phyloP scores from a whole-genome alignment of 768 basidiomycete species.

The Boletus speciosus region DNA sequence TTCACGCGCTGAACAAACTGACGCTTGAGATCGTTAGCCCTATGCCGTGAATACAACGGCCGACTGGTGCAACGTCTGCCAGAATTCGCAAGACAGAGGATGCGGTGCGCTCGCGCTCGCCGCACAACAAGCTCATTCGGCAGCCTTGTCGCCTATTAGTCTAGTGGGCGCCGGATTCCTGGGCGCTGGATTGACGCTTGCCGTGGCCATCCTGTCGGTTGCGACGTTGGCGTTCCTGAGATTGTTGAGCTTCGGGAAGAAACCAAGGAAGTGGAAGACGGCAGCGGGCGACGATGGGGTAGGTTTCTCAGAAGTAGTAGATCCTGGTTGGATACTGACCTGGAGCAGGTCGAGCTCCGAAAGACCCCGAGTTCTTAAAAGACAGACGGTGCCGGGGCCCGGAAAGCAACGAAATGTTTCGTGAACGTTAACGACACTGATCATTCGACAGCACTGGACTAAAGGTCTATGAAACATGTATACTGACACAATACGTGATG shows the following conservation, averaged over 20 bases:
- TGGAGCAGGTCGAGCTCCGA: conserved; percentile 21
- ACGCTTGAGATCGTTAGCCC: conserved; percentile 33
- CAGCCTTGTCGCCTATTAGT: conserved; percentile 38
- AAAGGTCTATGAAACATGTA: conserved; percentile 15
- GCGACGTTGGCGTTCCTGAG: conserved; percentile 42
- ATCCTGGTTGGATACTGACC: conserved; percentile 1
- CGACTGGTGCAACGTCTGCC: conserved; percentile 59
- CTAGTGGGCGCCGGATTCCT: conserved; percentile 66
- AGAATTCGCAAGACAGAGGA: conserved; percentile 54
- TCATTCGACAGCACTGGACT: background rate
- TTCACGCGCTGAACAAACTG: background rate
- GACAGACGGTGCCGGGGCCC: no score
- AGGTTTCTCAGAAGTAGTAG: background rate
- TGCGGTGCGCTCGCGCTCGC: conserved; percentile 46
- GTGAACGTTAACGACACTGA: conserved; percentile 2
- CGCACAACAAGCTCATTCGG: conserved; percentile 27
- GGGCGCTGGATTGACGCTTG: conserved; percentile 55
- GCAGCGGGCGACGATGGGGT: conserved; percentile 15
- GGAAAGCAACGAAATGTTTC: background rate
- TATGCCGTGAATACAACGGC: conserved; percentile 48
- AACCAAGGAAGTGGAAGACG: background rate
- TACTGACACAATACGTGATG: conserved; percentile 13
- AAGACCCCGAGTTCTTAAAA: conserved; percentile 10
- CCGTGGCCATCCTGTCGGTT: conserved; percentile 38
- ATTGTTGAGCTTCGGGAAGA: conserved; percentile 26